Evolutionary conservation across 306 rosid species (phyloP), one percentile per base, ranked within the genome.

Genomic region (Malus asiatica): DNA sequence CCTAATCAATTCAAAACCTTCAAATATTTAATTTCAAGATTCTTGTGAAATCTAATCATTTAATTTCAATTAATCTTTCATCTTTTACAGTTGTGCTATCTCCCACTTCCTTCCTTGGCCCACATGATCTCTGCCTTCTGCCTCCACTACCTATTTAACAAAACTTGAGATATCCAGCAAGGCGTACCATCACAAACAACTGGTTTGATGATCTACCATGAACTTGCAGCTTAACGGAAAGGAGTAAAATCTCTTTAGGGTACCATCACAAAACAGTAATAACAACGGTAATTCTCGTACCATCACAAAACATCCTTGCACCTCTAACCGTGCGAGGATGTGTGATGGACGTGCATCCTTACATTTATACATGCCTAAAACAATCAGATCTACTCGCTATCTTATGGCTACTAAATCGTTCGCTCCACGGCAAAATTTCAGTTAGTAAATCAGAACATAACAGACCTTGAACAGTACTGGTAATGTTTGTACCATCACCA

Each of bases 341-440:
- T 27, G 16, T 14, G 38, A 27, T 9, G 12, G 35, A 4, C 16
- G 2, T 9, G 58, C 75, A 35, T 46, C 45, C 2, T 29, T 5
- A 33, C 14, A 32, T 51, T 25, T 58, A 70, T 60, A 67, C 40
- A 3, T 51, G 52, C 70, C 66, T 59, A 60, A 61, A 32, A 14
- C 2, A 18, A 23, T 76, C 77, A 64, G 58, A 70, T 73, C 71
- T 76, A 75, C 61, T 48, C 61, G 68, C 68, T 71, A 80, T 69
- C 70, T 73, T 60, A 82, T 74, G 83, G 74, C 78, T 79, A 65
- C 71, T 72, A 70, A 71, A 65, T 22, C 80, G 79, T 83, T 80
- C 18, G 71, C 78, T 75, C 46, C 66, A 73, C 29, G 45, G 63
- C 52, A 51, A 67, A 29, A 27, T 27, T 42, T 63, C 77, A 66